phyloP scores from a whole-genome alignment of 2,329 filamentous ascomycete genomes.

The Alternaria incomplexa region DNA sequence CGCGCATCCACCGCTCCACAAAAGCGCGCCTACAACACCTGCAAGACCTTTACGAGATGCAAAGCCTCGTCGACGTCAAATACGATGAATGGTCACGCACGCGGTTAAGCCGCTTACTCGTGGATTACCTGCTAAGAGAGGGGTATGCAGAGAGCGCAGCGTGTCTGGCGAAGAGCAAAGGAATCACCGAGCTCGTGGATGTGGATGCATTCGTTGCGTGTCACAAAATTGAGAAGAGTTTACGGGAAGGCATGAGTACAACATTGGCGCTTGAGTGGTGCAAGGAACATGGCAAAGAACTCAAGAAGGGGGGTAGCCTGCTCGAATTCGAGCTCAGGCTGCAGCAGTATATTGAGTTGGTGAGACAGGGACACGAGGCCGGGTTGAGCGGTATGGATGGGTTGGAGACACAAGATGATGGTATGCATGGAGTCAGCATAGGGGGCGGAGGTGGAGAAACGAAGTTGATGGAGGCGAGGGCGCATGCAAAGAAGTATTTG shows the following conservation, averaged over 20 bases:
- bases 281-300: conserved; percentile 86
- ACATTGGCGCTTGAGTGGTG: conserved; percentile 88
- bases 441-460: conserved; percentile 43
- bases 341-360: conserved; percentile 93
- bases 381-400: conserved; percentile 32
- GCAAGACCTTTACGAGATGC: conserved; percentile 78
- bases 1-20: conserved; percentile 74
- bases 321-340: conserved; percentile 92
- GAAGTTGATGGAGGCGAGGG: conserved; percentile 77
- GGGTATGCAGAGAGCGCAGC: conserved; percentile 81
- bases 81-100: conserved; percentile 90
- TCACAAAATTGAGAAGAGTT: conserved; percentile 75
- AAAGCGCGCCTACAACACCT: conserved; percentile 81
- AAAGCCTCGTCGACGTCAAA: conserved; percentile 84
- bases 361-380: conserved; percentile 63
- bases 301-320: conserved; percentile 86
- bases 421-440: conserved; percentile 71
- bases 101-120: conserved; percentile 80
- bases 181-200: conserved; percentile 83
- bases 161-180: conserved; percentile 75
- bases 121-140: conserved; percentile 88
- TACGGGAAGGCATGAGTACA: conserved; percentile 71
- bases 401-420: conserved; percentile 26
- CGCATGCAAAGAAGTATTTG: conserved; percentile 83
- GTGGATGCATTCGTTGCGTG: conserved; percentile 86